A percentile compares a stretch with the other conserved stretches of the same genome.
phyloP scores from a whole-genome alignment of 108 stramenopile genomes.

The Cyclotella sp. region DNA sequence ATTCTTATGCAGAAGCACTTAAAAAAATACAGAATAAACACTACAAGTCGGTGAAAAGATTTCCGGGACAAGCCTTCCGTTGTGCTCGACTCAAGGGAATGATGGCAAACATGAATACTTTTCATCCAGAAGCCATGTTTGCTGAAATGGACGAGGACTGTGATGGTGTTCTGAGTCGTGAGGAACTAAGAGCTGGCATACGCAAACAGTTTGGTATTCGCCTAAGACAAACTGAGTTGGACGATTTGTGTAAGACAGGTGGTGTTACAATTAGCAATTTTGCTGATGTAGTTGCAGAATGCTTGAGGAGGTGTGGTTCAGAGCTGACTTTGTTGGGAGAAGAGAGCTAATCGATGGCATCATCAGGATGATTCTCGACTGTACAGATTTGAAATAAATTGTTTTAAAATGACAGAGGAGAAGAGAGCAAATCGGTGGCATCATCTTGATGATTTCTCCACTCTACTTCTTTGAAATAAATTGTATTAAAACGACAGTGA shows the following conservation, averaged over 20 bases:
- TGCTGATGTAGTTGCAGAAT: constrained; percentile 20
- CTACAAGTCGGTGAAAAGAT: constrained; percentile 64
- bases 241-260: constrained; percentile 28
- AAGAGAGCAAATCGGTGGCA: background rate
- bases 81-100: constrained; percentile 52
- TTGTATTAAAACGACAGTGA: background rate
- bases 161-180: constrained; percentile 47
- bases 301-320: constrained; percentile 38
- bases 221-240: constrained; percentile 40
- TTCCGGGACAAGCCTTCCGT: constrained; percentile 64
- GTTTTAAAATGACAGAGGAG: background rate
- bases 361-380: background rate
- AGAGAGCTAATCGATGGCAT: background rate
- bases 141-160: constrained; percentile 49
- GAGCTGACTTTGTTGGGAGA: background rate
- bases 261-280: constrained; percentile 31
- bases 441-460: background rate
- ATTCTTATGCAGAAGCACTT: constrained; percentile 33
- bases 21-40: constrained; percentile 35
- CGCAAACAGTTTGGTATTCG: constrained; percentile 50
- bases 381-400: background rate
- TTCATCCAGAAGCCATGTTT: constrained; percentile 55
- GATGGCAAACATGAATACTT: constrained; percentile 45
- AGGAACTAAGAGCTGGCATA: constrained; percentile 61
- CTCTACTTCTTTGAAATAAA: background rate